phyloP scores from a whole-genome alignment of 2,329 filamentous ascomycete genomes.

The Clonostachys rosea region DNA sequence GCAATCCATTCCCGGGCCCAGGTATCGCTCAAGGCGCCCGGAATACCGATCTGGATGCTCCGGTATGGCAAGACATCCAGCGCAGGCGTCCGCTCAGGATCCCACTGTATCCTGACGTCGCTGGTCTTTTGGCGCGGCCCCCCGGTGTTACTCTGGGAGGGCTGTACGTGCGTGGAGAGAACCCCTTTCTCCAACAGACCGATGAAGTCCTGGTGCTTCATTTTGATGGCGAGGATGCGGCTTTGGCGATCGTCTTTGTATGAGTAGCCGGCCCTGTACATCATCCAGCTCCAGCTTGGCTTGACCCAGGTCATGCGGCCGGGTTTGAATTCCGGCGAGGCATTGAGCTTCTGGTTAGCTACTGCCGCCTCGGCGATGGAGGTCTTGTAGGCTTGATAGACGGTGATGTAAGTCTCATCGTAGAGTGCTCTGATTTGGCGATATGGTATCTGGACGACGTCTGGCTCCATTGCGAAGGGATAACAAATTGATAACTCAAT shows the following conservation, averaged over 20 bases:
- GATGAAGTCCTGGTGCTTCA: conserved; percentile 45
- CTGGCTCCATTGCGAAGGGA: conserved; percentile 7
- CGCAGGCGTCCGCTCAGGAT: conserved; percentile 48
- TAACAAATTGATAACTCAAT: too few relatives aligned
- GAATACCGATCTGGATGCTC: conserved; percentile 60
- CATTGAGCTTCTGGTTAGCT: conserved; percentile 40
- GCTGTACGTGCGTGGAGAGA: conserved; percentile 17
- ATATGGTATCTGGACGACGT: conserved; percentile 17
- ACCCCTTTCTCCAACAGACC: conserved; percentile 32
- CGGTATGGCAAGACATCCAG: conserved; percentile 41
- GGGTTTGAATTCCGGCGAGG: conserved; percentile 45
- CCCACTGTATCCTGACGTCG: conserved; percentile 57
- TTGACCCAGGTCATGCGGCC: conserved; percentile 63
- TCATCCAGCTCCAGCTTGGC: conserved; percentile 59
- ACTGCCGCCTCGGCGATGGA: conserved; percentile 50
- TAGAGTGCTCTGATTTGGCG: conserved; percentile 49
- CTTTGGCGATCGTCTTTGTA: conserved; percentile 50
- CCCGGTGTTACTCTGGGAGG: background rate
- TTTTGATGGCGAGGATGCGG: conserved; percentile 51
- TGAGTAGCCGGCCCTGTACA: conserved; percentile 58
- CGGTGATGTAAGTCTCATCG: conserved; percentile 46
- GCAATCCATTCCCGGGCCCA: conserved; percentile 49
- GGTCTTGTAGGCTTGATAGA: conserved; percentile 57
- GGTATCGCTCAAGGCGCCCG: conserved; percentile 30
- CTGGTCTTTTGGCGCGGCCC: conserved; percentile 9